Evolutionary conservation across 345 rosid genomes (phyloP).

Genomic region (Heritiera fomes): DNA sequence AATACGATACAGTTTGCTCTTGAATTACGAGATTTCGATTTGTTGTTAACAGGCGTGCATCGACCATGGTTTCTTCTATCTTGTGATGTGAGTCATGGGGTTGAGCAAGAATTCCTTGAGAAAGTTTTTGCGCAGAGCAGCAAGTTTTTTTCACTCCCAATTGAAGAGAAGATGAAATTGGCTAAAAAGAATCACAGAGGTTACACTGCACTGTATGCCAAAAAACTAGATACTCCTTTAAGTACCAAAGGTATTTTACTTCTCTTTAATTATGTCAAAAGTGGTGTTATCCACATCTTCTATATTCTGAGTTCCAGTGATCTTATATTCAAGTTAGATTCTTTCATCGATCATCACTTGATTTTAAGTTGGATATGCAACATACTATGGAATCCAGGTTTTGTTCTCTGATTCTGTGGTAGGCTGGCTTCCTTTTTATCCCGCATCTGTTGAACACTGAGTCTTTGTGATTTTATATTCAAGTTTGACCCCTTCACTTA

Average conservation of each 20-base stretch:
- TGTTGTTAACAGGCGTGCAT: slow-evolving; percentile 57
- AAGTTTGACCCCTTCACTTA: too few species aligned
- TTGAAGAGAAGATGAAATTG: slow-evolving; percentile 58
- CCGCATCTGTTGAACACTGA: too few species aligned
- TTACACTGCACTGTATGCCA: slow-evolving; percentile 59
- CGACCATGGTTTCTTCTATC: slow-evolving; percentile 81
- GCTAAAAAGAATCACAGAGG: slow-evolving; percentile 52
- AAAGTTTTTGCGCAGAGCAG: slow-evolving; percentile 53
- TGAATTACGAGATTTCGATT: background rate
- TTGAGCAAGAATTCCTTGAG: slow-evolving; percentile 50
- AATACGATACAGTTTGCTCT: background rate
- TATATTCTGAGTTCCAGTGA: too few species aligned
- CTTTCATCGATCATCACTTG: too few species aligned
- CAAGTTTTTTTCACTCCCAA: slow-evolving; percentile 65
- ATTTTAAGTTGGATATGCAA: too few species aligned
- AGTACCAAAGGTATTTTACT: slow-evolving; percentile 40
- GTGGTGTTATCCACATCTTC: too few species aligned
- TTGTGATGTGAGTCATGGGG: slow-evolving; percentile 78
- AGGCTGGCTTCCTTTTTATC: too few species aligned
- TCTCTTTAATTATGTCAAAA: background rate
- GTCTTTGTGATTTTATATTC: too few species aligned
- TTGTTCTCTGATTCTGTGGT: too few species aligned
- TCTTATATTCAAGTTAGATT: too few species aligned
- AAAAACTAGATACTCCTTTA: slow-evolving; percentile 45
- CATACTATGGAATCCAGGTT: too few species aligned